A percentile compares a stretch with the other conserved stretches of the same genome.
Evolutionary conservation across 2,329 filamentous ascomycete genomes (phyloP).

Genomic region (Zalaria sp.): DNA sequence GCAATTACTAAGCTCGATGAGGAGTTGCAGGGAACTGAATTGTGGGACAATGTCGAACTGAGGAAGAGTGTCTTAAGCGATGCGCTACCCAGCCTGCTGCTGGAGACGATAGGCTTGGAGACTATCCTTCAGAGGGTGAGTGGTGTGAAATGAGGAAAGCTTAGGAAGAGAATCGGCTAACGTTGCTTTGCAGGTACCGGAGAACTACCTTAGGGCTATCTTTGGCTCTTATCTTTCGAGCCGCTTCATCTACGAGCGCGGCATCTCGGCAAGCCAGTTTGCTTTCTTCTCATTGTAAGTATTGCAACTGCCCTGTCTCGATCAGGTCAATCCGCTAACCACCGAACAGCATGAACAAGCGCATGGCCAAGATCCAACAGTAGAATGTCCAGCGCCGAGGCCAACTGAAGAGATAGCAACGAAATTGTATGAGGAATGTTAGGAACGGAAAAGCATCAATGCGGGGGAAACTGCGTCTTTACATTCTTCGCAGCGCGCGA

Average conservation of each 20-base stretch:
- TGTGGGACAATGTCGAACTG: conserved; percentile 75
- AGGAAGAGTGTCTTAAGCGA: conserved; percentile 67
- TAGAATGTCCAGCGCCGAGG: too few species aligned
- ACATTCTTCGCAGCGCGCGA: too few species aligned
- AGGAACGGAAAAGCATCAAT: too few species aligned
- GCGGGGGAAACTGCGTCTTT: too few species aligned
- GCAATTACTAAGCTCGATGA: conserved; percentile 96
- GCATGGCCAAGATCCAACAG: conserved; percentile 24
- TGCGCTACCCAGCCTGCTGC: conserved; percentile 69
- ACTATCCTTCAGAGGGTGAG: conserved; percentile 67
- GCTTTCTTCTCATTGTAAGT: conserved; percentile 55
- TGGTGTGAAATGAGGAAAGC: conserved; percentile 7
- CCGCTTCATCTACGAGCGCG: conserved; percentile 92
- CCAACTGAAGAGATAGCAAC: too few species aligned
- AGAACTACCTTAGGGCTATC: conserved; percentile 83
- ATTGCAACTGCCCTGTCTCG: background rate
- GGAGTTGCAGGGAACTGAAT: conserved; percentile 81
- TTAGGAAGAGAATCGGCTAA: too few species aligned
- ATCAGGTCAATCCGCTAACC: background rate
- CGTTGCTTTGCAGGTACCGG: conserved; percentile 48
- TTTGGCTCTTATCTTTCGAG: conserved; percentile 93
- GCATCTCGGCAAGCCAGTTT: conserved; percentile 85
- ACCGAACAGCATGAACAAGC: conserved; percentile 27
- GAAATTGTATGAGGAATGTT: too few species aligned
- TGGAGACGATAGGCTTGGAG: conserved; percentile 83